Base-by-base conservation (phyloP, 2,329 filamentous ascomycete genomes). In the Dactylonectria estremocensis region DNA sequence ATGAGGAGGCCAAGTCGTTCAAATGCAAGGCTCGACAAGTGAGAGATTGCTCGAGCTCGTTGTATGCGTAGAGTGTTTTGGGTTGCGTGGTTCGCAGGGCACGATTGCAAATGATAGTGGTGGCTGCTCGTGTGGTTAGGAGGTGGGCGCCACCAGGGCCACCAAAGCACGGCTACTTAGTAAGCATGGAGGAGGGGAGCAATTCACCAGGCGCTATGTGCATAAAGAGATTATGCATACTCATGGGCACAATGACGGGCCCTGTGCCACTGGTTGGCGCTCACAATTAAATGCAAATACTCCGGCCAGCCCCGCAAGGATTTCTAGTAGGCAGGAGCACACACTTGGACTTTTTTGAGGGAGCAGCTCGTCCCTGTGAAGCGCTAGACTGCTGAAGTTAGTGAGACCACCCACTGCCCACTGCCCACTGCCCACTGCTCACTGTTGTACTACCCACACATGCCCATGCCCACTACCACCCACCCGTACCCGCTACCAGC, bases 341-440 rank as follows among this genome's bases (percentile, higher is more conserved):
- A 35, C 53, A 33, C 31, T 48, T 22, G 55, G 50, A 50, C 49
- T 55, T 46, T 24, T 61, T 28, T 28, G 24, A 28, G 24, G 53
- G 58, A 62, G 53, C 64, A 59, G 64, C 59, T 57, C 35, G 54
- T 64, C 64, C 64, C 54, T 59, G 54, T 46, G 48, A 58, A 58
- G 54, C 53, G 46, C 61, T 46, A 53, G 48, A 43, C 52, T 45
- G 61, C 4, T 28, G 24, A 28, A 28, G 24, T 45, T 61, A 67
- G 64, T 67, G 64, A 63, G 59, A 64, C 64, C 64, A 67, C 60
- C 54, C 60, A 67, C 64, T 65, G 61, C 61, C 54, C 61, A 64
- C 61, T 46, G 52, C 60, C 37, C 37, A 40, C 35, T n/a, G n/a
- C 24, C 24, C 24, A 28, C 24, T 7, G 24, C 7, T 5, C 24